Evolutionary conservation across 2,329 filamentous ascomycete genomes (phyloP).

Genomic region (Endothia cerciana): DNA sequence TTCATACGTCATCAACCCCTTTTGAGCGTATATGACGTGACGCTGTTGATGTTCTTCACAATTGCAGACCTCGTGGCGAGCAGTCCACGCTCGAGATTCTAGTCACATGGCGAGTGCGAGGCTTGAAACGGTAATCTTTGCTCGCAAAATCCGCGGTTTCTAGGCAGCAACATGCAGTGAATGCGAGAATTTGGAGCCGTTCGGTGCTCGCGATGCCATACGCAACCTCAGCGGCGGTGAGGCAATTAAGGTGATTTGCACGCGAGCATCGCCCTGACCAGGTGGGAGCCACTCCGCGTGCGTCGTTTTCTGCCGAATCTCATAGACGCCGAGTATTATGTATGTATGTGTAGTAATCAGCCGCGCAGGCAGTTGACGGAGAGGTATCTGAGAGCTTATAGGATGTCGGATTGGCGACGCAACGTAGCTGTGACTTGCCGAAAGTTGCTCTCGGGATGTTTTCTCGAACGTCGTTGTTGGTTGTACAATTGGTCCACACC

Average conservation of each 20-base stretch:
- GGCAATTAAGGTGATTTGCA: neutral
- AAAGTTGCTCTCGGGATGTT: neutral
- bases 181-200: constrained; percentile 4
- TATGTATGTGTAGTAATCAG: neutral
- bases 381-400: neutral
- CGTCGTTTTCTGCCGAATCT: neutral
- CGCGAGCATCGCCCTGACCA: neutral
- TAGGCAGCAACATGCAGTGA: constrained; percentile 6
- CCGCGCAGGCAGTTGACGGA: neutral
- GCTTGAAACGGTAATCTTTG: neutral
- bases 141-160: neutral
- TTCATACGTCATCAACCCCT: constrained; percentile 17
- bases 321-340: neutral
- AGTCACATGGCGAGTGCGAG: neutral
- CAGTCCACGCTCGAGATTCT: neutral
- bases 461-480: neutral
- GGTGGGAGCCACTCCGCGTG: neutral
- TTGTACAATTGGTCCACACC: neutral
- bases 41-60: neutral
- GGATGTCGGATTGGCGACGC: neutral
- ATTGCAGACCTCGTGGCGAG: neutral
- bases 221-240: neutral
- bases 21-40: constrained; percentile 7
- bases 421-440: neutral
- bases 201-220: neutral